phyloP scores from a whole-genome alignment of 768 basidiomycete species.

The Auricularia sp. region DNA sequence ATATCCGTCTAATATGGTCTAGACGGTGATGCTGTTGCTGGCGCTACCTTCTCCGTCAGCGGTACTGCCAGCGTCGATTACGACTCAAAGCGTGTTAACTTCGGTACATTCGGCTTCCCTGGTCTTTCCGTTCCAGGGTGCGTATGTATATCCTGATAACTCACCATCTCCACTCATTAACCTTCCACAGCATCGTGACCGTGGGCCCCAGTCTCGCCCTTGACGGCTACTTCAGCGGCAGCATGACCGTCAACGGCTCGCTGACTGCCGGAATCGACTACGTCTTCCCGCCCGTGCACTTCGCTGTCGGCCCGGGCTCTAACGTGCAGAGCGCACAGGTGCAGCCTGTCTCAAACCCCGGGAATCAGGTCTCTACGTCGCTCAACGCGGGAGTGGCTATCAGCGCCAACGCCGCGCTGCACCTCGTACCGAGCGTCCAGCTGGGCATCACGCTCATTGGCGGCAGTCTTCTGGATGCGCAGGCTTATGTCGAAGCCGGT shows the following conservation, averaged over 20 bases:
- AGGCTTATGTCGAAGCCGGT: background rate
- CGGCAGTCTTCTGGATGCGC: background rate
- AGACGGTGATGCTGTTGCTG: too few relatives aligned
- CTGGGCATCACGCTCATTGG: background rate
- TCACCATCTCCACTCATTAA: background rate
- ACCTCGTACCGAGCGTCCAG: background rate
- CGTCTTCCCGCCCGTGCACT: background rate
- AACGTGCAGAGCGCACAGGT: background rate
- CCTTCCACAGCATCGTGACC: background rate
- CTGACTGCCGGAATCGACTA: background rate
- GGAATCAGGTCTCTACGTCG: too few relatives aligned
- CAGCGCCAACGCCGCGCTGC: background rate
- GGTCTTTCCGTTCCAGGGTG: background rate
- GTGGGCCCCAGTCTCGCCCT: background rate
- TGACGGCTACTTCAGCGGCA: background rate
- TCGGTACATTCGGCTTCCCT: background rate
- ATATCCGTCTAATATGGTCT: too few relatives aligned
- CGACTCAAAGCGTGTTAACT: too few relatives aligned
- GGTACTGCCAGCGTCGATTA: too few relatives aligned
- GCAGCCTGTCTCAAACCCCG: background rate
- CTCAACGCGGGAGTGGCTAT: background rate
- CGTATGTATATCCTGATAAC: too few relatives aligned
- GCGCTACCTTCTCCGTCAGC: too few relatives aligned
- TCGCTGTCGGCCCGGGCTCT: background rate
- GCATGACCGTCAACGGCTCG: background rate